These are phyloP conservation scores for Ceratocystis cubensis DNA, from an alignment of 2,329 filamentous ascomycete species.

Conservation along the genomic window DNA sequence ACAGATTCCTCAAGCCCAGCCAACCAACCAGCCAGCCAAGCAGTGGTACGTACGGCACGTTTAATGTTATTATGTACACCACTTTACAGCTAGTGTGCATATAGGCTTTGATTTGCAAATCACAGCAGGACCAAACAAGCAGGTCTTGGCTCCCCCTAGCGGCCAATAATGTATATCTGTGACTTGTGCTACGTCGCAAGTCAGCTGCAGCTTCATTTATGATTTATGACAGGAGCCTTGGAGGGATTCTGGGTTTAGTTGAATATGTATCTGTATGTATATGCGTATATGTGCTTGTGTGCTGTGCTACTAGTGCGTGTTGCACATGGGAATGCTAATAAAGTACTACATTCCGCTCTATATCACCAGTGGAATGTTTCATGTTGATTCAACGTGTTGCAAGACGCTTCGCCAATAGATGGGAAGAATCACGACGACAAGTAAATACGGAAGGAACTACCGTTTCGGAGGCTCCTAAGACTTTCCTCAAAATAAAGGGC, in stretches of 20 bases:
- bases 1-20: neutral
- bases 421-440: neutral
- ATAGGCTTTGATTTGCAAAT: neutral
- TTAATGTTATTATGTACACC: neutral
- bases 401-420: constrained; percentile 1
- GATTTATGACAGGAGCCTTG: neutral
- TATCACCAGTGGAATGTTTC: constrained; percentile 5
- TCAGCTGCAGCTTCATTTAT: neutral
- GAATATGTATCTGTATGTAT: neutral
- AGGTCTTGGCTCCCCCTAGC: neutral
- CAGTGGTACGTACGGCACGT: too few species aligned
- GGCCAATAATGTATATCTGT: neutral
- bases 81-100: neutral
- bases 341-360: constrained; percentile 5
- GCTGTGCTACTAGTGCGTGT: neutral
- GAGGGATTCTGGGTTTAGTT: neutral
- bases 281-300: neutral
- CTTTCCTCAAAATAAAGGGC: neutral
- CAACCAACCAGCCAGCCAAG: neutral
- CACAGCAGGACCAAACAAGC: neutral
- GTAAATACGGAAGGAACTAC: constrained; percentile 3
- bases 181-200: constrained; percentile 7
- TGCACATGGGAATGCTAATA: neutral
- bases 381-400: constrained; percentile 11
- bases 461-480: neutral